phyloP scores from a whole-genome alignment of 352 stramenopile species.

The Globisporangium paddicum region DNA sequence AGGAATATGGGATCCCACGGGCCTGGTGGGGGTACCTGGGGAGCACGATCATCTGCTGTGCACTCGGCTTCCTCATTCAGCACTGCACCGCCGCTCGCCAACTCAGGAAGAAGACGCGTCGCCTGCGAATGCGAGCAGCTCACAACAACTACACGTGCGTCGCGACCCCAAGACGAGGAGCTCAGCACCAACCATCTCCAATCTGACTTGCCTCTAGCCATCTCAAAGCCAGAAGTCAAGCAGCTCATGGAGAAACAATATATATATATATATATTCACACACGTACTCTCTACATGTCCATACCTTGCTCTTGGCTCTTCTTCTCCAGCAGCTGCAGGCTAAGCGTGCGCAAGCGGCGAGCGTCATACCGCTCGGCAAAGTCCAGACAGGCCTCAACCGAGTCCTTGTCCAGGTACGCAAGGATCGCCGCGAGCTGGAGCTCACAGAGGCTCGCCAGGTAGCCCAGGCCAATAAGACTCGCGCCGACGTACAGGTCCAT shows the following conservation, averaged over 20 bases:
- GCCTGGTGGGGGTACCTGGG: slow-evolving; percentile 32
- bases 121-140: not conserved
- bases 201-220: not conserved
- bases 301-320: not conserved
- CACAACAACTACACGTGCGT: slow-evolving; percentile 1
- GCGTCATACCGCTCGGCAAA: slow-evolving; percentile 64
- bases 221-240: not conserved
- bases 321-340: slow-evolving; percentile 29
- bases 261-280: not conserved
- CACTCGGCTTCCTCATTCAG: slow-evolving; percentile 22
- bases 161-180: not conserved
- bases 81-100: not conserved
- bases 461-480: slow-evolving; percentile 46
- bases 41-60: slow-evolving; percentile 17
- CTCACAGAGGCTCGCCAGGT: slow-evolving; percentile 57
- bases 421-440: slow-evolving; percentile 51
- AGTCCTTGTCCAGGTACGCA: slow-evolving; percentile 40
- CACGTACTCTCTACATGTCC: not conserved
- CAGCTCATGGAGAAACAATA: not conserved
- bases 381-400: slow-evolving; percentile 49
- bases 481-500: slow-evolving; percentile 74
- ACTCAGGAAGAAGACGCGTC: not conserved
- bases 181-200: not conserved
- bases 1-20: slow-evolving; percentile 9
- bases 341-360: slow-evolving; percentile 40